Conservation (phyloP, 2,329 filamentous ascomycete genomes). For the Chalara sp. region DNA sequence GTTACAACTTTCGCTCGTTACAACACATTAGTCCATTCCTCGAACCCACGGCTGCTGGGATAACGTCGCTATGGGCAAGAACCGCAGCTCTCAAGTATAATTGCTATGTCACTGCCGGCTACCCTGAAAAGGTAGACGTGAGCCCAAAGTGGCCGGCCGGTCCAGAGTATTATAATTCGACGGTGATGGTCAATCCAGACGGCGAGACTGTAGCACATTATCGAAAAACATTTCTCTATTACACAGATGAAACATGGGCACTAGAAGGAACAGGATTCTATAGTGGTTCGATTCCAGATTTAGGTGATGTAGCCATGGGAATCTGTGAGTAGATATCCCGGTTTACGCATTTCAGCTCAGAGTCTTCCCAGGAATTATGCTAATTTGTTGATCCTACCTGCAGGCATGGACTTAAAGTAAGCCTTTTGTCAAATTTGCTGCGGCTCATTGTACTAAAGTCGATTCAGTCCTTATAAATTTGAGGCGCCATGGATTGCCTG, state of each 20-base stretch:
- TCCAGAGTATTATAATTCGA: conserved; percentile 49
- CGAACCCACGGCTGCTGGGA: conserved; percentile 58
- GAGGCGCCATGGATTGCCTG: conserved; percentile 42
- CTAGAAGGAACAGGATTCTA: conserved; percentile 49
- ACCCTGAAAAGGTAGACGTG: conserved; percentile 61
- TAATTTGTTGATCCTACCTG: not conserved
- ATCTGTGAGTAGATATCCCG: conserved; percentile 42
- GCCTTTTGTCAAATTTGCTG: not conserved
- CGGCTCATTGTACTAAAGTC: conserved; percentile 9
- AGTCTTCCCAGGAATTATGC: not conserved
- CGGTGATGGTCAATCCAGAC: conserved; percentile 47
- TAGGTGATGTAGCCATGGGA: conserved; percentile 49
- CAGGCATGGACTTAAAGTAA: conserved; percentile 57
- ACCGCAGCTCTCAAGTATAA: conserved; percentile 58
- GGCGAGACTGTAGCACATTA: conserved; percentile 58
- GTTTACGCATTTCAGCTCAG: not conserved
- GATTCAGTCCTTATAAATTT: conserved; percentile 41
- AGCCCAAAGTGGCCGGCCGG: conserved; percentile 39
- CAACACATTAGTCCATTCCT: conserved; percentile 62
- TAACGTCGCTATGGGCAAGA: conserved; percentile 65
- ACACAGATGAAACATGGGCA: conserved; percentile 56
- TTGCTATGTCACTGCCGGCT: conserved; percentile 65
- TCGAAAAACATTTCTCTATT: conserved; percentile 51
- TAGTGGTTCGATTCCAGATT: conserved; percentile 33
- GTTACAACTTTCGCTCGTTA: conserved; percentile 72